Base-by-base conservation (phyloP, 306 rosid species). In the Cucurbita pepo region DNA sequence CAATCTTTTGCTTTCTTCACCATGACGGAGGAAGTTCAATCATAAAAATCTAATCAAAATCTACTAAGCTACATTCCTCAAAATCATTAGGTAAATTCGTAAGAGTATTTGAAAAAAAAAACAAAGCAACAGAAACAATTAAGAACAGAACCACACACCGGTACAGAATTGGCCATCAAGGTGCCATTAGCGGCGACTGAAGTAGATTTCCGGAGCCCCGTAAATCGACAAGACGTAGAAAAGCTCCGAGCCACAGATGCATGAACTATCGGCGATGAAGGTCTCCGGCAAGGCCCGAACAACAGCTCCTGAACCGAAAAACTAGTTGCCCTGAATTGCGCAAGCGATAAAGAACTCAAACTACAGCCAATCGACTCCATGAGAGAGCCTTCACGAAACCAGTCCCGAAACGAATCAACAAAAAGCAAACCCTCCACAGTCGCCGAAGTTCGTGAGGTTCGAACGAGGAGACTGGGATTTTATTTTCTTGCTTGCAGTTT, bases 121-220 rank as follows among this genome's bases (percentile, higher is more conserved):
- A 25, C 25, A 25, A 25, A 25, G 25, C 25, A 25, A 45, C 19
- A 18, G 37, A 5, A 12, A 14, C 38, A 38, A 5, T 45, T 15
- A 57, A 15, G 74, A 37, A 72, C 1, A 71, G n/a, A 59, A 74
- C 56, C 38, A 62, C 70, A 50, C 79, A 88, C 92, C 69, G 93
- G 81, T 10, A 82, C 81, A 1, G 91, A 83, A 81, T 84, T 87
- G n/a, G 95, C 79, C 74, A 75, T 79, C 80, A 92, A 75, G 37
- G 90, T 77, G 65, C 77, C 81, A 55, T 74, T 50, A 37, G 89
- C 75, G 15, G 82, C 73, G n/a, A 71, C 53, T 22, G 75, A 36
- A 56, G 76, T 50, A 8, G 75, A 81, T 72, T 80, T 57, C 50
- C 82, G 88, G 7, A 80, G 75, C 15, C 79, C 81, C 5, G 48